Base-by-base conservation (phyloP, 768 basidiomycete genomes). In the Leccinum disarticulatum region DNA sequence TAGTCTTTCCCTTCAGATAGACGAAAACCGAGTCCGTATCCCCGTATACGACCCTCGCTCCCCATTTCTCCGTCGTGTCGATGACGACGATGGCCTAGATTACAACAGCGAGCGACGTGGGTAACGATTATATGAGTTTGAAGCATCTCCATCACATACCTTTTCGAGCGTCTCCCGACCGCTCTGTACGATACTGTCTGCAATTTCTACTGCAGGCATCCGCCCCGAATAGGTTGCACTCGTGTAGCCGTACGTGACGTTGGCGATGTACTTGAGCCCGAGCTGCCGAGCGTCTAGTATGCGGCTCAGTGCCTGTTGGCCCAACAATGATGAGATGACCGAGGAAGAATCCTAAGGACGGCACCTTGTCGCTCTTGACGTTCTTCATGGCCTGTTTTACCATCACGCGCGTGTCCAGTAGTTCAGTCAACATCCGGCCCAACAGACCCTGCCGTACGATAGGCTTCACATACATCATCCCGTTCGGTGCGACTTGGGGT, bases 171-270 rank as follows among this genome's bases (percentile, higher is more conserved):
- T 98, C 75, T 98, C 95, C 43, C 97, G 81, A 6, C 97, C 96
- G 47, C 86, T 95, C 76, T 98, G 95, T 0, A 99, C 96, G 65
- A 98, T 98, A 58, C 93, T 93, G 67, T 99, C 97, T 0, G 97
- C 97, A 43, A 99, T 93, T 72, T 98, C 95, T 19, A 98, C 95
- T 10, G 92, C 93, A 25, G 97, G 97, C 97, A 99, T 98, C 52
- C 97, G 81, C 3, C 97, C 97, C 15, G 95, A 98, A 69, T 87
- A 97, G 1, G 91, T 90, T 2, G 97, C 97, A 60, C 90, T 83
- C 0, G 96, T 98, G 70, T 99, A 98, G 0, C 97, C 96, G 67
- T 99, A 98, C 0, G 93, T 98, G 43, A 92, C 90, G 69, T 98
- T 94, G 38, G 91, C 85, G 50, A 99, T 95, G 64, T 89, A 95